Evolutionary conservation across 345 rosid species (phyloP).

Genomic region (Euphorbia lathyris): DNA sequence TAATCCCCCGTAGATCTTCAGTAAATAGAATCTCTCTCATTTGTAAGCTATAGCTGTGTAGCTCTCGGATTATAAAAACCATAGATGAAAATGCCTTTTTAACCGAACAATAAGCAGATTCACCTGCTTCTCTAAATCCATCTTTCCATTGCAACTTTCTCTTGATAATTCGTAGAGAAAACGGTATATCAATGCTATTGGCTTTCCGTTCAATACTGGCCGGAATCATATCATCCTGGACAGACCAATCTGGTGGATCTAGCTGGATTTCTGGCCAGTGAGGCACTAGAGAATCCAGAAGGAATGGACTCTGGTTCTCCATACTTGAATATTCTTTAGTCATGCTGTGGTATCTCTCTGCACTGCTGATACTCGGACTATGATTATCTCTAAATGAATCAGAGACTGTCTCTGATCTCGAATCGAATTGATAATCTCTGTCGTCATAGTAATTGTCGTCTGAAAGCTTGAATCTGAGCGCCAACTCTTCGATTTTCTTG

Average conservation of each 20-base stretch:
- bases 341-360: neutral
- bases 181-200: constrained; percentile 73
- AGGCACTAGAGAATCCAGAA: constrained; percentile 24
- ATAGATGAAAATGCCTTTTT: constrained; percentile 85
- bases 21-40: constrained; percentile 66
- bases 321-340: neutral
- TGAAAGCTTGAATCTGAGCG: constrained; percentile 51
- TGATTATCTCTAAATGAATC: constrained; percentile 11
- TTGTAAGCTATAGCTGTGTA: constrained; percentile 67
- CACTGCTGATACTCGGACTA: constrained; percentile 6
- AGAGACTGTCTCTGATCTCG: constrained; percentile 11
- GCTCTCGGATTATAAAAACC: constrained; percentile 89
- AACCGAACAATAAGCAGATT: constrained; percentile 62
- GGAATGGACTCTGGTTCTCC: constrained; percentile 7
- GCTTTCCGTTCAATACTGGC: constrained; percentile 77
- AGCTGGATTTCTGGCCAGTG: constrained; percentile 32
- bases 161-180: constrained; percentile 74
- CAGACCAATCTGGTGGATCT: constrained; percentile 26
- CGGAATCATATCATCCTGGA: constrained; percentile 29
- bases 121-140: constrained; percentile 56
- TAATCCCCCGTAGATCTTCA: constrained; percentile 68
- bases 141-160: constrained; percentile 75
- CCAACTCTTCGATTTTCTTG: constrained; percentile 49
- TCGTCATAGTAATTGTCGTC: constrained; percentile 18
- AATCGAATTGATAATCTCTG: constrained; percentile 9